phyloP scores from a whole-genome alignment of 2,329 filamentous ascomycete species.

The Phaeosphaeriaceae sp. region DNA sequence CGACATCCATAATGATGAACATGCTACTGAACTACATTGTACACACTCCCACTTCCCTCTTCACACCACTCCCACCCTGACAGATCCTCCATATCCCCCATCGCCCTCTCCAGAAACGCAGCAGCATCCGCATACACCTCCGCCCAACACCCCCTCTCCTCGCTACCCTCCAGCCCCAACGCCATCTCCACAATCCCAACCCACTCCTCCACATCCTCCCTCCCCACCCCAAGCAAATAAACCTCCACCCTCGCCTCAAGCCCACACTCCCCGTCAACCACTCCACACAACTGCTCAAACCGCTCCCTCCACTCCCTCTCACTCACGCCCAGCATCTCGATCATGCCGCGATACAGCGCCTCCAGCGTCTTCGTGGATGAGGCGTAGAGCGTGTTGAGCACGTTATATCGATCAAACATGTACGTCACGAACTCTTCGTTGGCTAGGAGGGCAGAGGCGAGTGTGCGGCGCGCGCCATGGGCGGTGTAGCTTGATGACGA shows the following conservation, averaged over 20 bases:
- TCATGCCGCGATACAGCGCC: conserved; percentile 21
- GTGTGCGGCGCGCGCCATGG: conserved; percentile 9
- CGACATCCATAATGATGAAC: neutral
- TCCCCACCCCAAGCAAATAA: conserved; percentile 22
- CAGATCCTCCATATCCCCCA: conserved; percentile 4
- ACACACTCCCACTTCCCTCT: neutral
- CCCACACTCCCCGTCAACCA: conserved; percentile 18
- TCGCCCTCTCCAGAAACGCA: conserved; percentile 18
- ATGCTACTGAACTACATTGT: neutral
- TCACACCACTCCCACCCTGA: conserved; percentile 4
- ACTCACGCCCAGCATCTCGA: conserved; percentile 16
- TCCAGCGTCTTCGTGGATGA: neutral
- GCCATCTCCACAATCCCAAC: conserved; percentile 13
- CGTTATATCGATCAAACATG: conserved; percentile 15
- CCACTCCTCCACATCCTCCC: conserved; percentile 20
- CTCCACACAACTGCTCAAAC: conserved; percentile 9
- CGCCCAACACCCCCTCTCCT: conserved; percentile 11
- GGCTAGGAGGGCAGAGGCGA: conserved; percentile 14
- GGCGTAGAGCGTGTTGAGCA: conserved; percentile 15
- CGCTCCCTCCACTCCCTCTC: conserved; percentile 18
- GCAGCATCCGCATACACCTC: conserved; percentile 19
- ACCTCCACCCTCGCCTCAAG: conserved; percentile 26
- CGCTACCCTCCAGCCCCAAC: conserved; percentile 11
- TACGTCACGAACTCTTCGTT: neutral
- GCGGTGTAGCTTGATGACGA: conserved; percentile 2